phyloP scores from a whole-genome alignment of 495 filamentous ascomycete genomes.

The Aspergillus homomorphus region DNA sequence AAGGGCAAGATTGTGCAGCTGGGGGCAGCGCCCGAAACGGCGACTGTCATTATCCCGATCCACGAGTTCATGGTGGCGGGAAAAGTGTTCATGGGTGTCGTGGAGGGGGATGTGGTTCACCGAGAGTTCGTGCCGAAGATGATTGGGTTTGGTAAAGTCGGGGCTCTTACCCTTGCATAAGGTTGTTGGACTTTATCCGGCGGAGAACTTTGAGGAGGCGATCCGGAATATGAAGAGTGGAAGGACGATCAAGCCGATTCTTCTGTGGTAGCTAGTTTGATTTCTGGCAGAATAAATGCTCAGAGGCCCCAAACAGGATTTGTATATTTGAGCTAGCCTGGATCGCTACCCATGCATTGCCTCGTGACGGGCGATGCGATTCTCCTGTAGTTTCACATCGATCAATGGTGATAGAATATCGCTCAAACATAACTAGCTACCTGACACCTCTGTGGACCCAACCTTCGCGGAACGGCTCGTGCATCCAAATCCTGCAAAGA shows the following conservation, averaged over 20 bases:
- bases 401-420: no score
- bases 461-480: no score
- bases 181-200: slow-evolving; percentile 16
- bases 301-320: no score
- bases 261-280: slow-evolving; percentile 11
- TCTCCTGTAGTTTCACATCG: no score
- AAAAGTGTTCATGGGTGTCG: slow-evolving; percentile 18
- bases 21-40: slow-evolving; percentile 13
- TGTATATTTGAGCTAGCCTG: no score
- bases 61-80: slow-evolving; percentile 22
- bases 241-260: slow-evolving; percentile 17
- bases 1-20: slow-evolving; percentile 17
- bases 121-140: slow-evolving; percentile 29
- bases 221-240: slow-evolving; percentile 16
- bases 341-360: no score
- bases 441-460: no score
- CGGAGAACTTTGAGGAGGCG: slow-evolving; percentile 14
- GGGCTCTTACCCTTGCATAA: slow-evolving; percentile 27
- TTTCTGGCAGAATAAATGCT: no score
- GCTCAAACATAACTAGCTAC: no score
- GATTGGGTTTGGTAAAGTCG: slow-evolving; percentile 29
- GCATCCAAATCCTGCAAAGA: no score
- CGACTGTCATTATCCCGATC: slow-evolving; percentile 13
- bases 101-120: slow-evolving; percentile 20
- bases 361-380: no score